Evolutionary conservation across 805 yeast species (phyloP).

Genomic region (Candida oleophila): DNA sequence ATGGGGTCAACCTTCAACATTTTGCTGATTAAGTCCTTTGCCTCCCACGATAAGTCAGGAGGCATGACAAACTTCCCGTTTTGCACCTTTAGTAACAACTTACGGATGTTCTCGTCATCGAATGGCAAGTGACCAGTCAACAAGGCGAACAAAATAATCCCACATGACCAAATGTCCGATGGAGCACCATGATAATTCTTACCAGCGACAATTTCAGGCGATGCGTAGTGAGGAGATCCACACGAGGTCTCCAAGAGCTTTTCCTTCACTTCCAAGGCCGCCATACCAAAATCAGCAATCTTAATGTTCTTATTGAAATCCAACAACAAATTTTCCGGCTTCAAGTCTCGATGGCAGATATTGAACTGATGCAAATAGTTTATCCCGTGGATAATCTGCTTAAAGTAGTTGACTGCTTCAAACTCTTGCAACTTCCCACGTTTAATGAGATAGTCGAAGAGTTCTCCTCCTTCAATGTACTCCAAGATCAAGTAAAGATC

Average conservation of each 20-base stretch:
- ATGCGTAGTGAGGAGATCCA: conserved; percentile 98
- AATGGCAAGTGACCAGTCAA: conserved; percentile 95
- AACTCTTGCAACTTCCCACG: conserved; percentile 83
- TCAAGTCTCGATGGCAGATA: conserved; percentile 84
- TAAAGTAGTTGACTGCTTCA: conserved; percentile 88
- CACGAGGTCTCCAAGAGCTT: conserved; percentile 89
- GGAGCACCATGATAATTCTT: conserved; percentile 95
- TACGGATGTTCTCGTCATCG: conserved; percentile 93
- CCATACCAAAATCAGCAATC: conserved; percentile 99
- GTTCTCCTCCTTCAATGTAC: conserved; percentile 96
- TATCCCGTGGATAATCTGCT: conserved; percentile 81
- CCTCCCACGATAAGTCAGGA: conserved; percentile 72
- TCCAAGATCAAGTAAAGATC: conserved; percentile 85
- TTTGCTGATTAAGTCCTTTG: conserved; percentile 76
- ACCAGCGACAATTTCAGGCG: conserved; percentile 97
- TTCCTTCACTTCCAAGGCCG: conserved; percentile 85
- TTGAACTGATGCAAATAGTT: conserved; percentile 82
- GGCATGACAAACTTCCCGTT: conserved; percentile 87
- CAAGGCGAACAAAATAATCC: conserved; percentile 89
- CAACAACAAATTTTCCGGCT: conserved; percentile 75
- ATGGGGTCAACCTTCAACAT: conserved; percentile 85
- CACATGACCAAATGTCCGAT: conserved; percentile 97
- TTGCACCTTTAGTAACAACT: conserved; percentile 84
- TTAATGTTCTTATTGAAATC: conserved; percentile 87
- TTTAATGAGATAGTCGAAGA: conserved; percentile 87